Conservation (phyloP, 345 rosid genomes). For the Eucalyptus urophylla region DNA sequence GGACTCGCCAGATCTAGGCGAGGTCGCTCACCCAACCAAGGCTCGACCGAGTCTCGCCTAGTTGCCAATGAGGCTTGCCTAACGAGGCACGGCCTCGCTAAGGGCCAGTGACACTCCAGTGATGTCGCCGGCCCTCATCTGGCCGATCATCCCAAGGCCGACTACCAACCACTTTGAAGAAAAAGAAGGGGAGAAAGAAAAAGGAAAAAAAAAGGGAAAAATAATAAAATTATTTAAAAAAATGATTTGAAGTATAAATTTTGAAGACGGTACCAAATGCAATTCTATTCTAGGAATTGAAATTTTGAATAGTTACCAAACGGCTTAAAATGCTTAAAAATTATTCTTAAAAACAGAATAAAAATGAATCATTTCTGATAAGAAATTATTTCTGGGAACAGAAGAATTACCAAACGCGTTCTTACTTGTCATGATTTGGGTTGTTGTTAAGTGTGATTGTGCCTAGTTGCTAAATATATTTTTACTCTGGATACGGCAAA, state of each 20-base stretch:
- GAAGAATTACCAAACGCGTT: rapidly evolving
- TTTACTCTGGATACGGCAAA: too few species aligned
- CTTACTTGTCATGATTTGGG: too few species aligned
- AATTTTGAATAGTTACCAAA: rapidly evolving
- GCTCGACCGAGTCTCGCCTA: rapidly evolving
- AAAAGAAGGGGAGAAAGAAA: too few species aligned
- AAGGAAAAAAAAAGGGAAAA: too few species aligned
- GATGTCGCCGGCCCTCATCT: rapidly evolving
- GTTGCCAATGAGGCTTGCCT: rapidly evolving
- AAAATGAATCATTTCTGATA: rapidly evolving
- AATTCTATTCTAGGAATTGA: rapidly evolving
- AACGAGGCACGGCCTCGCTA: rapidly evolving
- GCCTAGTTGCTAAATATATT: too few species aligned
- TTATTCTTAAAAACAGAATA: too few species aligned
- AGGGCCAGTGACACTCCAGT: rapidly evolving
- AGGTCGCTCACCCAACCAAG: too few species aligned
- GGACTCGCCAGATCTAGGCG: too few species aligned
- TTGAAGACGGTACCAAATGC: rapidly evolving
- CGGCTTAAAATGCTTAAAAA: rapidly evolving
- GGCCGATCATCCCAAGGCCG: rapidly evolving
- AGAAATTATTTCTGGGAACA: rapidly evolving
- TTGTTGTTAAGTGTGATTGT: too few species aligned
- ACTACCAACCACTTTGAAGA: rapidly evolving
- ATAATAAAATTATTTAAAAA: too few species aligned
- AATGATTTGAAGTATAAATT: too few species aligned